A percentile compares a stretch with the other conserved stretches of the same genome.
phyloP scores from a whole-genome alignment of 73 alveolate species.

The Paramecium octaurelia region DNA sequence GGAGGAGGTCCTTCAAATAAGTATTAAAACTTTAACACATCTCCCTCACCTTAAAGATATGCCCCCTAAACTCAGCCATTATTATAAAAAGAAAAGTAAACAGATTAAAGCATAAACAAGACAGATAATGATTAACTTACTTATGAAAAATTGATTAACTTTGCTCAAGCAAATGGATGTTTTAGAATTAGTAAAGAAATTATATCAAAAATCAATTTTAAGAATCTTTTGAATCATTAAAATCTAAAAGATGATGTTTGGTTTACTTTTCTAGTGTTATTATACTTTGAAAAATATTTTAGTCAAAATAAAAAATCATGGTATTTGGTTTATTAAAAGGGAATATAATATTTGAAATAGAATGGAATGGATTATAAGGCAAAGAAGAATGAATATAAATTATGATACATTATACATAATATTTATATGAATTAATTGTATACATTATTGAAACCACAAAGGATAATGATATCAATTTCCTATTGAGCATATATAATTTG shows the following conservation, averaged over 20 bases:
- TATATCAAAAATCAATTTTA: background rate
- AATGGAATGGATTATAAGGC: background rate
- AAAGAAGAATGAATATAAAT: background rate
- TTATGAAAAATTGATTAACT: background rate
- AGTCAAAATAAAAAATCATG: background rate
- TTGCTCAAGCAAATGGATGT: background rate
- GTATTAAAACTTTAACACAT: background rate
- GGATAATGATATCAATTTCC: too few species aligned
- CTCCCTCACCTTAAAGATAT: background rate
- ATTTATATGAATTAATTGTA: too few species aligned
- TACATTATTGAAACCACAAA: too few species aligned
- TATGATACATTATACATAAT: background rate
- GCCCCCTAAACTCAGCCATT: background rate
- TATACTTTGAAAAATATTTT: background rate
- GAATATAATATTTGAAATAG: background rate
- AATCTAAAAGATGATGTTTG: background rate
- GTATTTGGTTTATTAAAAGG: constrained; percentile 2
- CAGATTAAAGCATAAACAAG: background rate
- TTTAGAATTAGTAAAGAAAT: background rate
- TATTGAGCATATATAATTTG: too few species aligned
- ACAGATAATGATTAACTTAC: background rate
- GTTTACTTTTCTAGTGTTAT: background rate
- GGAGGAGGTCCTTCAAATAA: background rate
- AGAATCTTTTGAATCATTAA: background rate
- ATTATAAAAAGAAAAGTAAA: background rate